Base-by-base conservation (phyloP, 1,139 yeast species). In the Debaryomyces subglobosus region DNA sequence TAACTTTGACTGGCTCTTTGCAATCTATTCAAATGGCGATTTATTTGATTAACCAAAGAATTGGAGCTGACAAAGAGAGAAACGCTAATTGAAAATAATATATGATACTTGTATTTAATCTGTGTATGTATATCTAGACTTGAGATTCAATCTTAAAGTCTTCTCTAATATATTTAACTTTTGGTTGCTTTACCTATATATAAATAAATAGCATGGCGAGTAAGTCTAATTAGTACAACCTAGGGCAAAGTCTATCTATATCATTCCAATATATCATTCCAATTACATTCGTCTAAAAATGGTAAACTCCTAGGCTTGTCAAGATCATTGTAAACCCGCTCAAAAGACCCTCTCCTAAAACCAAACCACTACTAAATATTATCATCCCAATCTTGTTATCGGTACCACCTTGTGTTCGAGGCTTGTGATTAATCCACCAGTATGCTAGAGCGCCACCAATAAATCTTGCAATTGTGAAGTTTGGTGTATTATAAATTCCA, bases 401-500 rank as follows among this genome's bases (percentile, higher is more conserved):
- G 29, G 69, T 67, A 16, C 65, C 64, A 7, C 63, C 50, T 29
- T 73, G 70, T 5, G 72, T 64, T 5, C 61, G 63, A 24, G 64
- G 60, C 34, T 57, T 52, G 36, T 57, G 58, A 33, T 68, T 69
- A 52, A 83, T 55, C 89, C 92, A 87, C 54, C 72, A 58, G 56
- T 78, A 82, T 1, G 94, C 82, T 37, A 85, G 66, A n/a, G 87
- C 61, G 1, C 99, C 99, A 12, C 99, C 99, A 24, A 90, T 55
- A 61, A 94, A 92, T 58, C 99, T 77, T 0, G 98, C 98, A 38
- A 94, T 74, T 0, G 99, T 94, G 67, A 94, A 94, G 44, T 91
- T 86, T 2, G 98, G 98, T 0, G 95, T 80, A 63, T 94, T 94
- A 64, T 94, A 94, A 53, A 94, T 89, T 18, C 99, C 99, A 51